Percentiles rank a stretch among this genome's conserved stretches.
Evolutionary conservation across 345 rosid species (phyloP).

Genomic region (Gossypium sturtianum): DNA sequence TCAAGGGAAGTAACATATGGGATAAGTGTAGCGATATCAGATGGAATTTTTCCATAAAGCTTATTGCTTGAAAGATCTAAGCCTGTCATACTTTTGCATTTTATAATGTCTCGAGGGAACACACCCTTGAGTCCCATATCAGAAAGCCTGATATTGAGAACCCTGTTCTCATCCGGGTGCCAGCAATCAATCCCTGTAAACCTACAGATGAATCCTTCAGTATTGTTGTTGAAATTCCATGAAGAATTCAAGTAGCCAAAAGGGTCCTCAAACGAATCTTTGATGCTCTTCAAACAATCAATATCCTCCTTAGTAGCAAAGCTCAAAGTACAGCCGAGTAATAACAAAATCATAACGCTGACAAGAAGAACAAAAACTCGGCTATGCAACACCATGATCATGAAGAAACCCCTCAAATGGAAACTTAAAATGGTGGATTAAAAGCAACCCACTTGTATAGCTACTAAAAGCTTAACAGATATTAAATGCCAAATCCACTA

Average conservation of each 20-base stretch:
- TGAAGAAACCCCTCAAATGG: conserved; percentile 16
- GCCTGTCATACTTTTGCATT: conserved; percentile 57
- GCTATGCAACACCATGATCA: conserved; percentile 25
- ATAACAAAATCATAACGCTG: conserved; percentile 27
- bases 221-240: conserved; percentile 55
- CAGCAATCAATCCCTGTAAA: conserved; percentile 78
- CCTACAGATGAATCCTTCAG: conserved; percentile 72
- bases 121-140: conserved; percentile 59
- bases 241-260: conserved; percentile 27
- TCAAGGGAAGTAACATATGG: conserved; percentile 37
- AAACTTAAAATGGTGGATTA: background rate
- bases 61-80: conserved; percentile 68
- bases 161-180: conserved; percentile 89
- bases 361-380: conserved; percentile 15
- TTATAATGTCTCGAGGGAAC: conserved; percentile 46
- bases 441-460: conserved; percentile 10
- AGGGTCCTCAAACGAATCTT: conserved; percentile 42
- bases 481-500: conserved; percentile 13
- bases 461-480: conserved; percentile 11
- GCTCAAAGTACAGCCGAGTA: conserved; percentile 32
- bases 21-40: conserved; percentile 23
- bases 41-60: conserved; percentile 56
- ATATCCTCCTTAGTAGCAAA: conserved; percentile 39
- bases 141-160: conserved; percentile 57
- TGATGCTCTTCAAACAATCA: conserved; percentile 41